Evolutionary conservation across 1,284 basidiomycete species (phyloP).

Genomic region (Peniophora sp.): DNA sequence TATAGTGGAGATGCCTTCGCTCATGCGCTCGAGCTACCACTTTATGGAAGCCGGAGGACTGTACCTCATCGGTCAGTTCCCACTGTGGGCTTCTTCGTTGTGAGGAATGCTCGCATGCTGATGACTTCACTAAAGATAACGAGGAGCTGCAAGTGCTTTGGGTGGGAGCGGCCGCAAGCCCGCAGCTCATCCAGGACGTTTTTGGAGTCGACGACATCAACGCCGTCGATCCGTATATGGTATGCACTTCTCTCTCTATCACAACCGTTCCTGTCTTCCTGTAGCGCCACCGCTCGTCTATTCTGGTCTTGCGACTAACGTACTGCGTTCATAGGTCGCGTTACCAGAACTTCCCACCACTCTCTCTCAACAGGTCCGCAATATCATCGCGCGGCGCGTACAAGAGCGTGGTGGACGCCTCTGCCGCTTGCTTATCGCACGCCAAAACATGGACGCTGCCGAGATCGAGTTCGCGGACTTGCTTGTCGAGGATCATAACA

Average conservation of each 20-base stretch:
- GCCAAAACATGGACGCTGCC: conserved; percentile 89
- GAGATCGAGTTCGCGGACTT: conserved; percentile 98
- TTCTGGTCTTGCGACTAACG: neutral
- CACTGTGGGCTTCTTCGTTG: neutral
- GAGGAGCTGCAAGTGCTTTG: conserved; percentile 89
- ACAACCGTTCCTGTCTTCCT: conserved; percentile 1
- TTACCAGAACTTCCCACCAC: conserved; percentile 73
- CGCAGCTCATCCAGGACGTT: conserved; percentile 78
- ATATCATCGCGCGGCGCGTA: conserved; percentile 72
- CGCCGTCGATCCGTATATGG: conserved; percentile 68
- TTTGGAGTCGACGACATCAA: conserved; percentile 81
- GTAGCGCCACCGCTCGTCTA: conserved; percentile 2
- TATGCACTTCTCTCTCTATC: conserved; percentile 23
- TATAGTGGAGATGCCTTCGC: conserved; percentile 63
- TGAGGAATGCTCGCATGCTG: neutral
- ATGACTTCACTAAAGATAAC: conserved; percentile 55
- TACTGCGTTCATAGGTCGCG: conserved; percentile 36
- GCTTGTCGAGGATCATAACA: conserved; percentile 96
- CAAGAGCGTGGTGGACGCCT: conserved; percentile 51
- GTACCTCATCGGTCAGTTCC: conserved; percentile 78
- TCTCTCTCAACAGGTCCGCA: conserved; percentile 80
- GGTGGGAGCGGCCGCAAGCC: conserved; percentile 80
- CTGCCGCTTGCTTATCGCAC: conserved; percentile 70
- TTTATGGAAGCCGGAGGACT: conserved; percentile 90
- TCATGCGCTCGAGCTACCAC: conserved; percentile 79